Evolutionary conservation across 352 stramenopile species (phyloP), one percentile per base, ranked within the genome.

Genomic region (Globisporangium okanoganense): DNA sequence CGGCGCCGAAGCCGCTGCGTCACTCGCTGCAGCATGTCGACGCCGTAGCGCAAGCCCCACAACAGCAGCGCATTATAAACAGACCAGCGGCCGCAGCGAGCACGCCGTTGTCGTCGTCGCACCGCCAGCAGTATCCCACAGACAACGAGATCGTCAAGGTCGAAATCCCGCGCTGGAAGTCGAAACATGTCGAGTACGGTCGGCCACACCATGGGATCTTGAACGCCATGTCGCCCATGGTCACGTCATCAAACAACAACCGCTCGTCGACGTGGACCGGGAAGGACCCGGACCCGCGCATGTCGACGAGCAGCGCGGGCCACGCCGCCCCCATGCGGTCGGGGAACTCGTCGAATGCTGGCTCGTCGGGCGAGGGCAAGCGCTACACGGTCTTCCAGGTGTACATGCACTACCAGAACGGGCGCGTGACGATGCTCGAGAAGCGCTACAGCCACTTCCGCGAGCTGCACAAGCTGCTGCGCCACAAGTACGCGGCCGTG

Each of bases 401-500:
- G 6, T 80, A 85, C 54, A 79, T 95, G 51, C 76, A 90, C 61
- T 90, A 85, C 72, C 75, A 85, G 47, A 92, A 76, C 29, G 81
- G 79, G 18, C 71, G 73, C 7, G 67, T 90, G 29, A 79, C 70
- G 44, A 72, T 81, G 54, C 68, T 79, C 10, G 80, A 90, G 70
- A 93, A 93, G 70, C 74, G 86, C 27, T 95, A 94, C 66, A 88
- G 75, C 50, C 77, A 95, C 59, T 95, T 95, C 55, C 82, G 86
- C 1, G 84, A 91, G 52, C 74, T 95, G 22, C 86, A 95, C 73
- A 92, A 93, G 66, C 64, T 76, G 50, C 67, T 95, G 48, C 74
- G 86, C 22, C 76, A 75, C 66, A 90, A 90, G 64, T 94, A 94
- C 65, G 80, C 81, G 0, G 84, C 80, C 0, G 84, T 95, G 8